These are phyloP conservation scores for Trichoderma asperellum DNA, from an alignment of 2,329 filamentous ascomycete species.

Conservation along the genomic window DNA sequence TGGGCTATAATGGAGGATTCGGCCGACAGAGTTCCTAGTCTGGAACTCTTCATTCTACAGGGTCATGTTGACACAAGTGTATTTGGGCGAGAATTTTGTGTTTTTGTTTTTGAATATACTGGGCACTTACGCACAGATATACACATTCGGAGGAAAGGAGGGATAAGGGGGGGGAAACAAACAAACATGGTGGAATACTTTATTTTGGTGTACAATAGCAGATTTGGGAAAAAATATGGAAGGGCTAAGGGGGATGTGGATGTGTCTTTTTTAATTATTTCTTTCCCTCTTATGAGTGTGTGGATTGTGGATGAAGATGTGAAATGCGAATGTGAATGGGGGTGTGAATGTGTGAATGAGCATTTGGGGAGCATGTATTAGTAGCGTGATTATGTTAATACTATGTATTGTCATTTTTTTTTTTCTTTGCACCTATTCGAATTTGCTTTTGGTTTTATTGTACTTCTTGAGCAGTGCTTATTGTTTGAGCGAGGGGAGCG, in stretches of 20 bases:
- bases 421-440: background rate
- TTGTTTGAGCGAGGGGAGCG: background rate
- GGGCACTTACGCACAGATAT: background rate
- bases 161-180: background rate
- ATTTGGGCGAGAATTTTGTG: background rate
- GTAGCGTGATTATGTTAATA: conserved; percentile 17
- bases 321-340: background rate
- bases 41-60: background rate
- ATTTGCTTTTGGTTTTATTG: background rate
- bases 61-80: background rate
- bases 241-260: background rate
- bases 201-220: conserved; percentile 18
- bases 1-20: background rate
- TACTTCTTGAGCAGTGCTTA: background rate
- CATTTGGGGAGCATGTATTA: conserved; percentile 16
- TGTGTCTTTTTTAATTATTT: background rate
- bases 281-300: background rate
- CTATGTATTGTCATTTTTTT: conserved; percentile 9
- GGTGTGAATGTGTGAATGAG: background rate
- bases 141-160: background rate
- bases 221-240: conserved; percentile 14
- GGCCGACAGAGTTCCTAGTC: background rate
- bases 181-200: conserved; percentile 12
- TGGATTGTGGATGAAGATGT: background rate
- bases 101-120: background rate